Evolutionary conservation across 1,284 basidiomycete genomes (phyloP).

Genomic region (Melampsora abietis-canadensis): DNA sequence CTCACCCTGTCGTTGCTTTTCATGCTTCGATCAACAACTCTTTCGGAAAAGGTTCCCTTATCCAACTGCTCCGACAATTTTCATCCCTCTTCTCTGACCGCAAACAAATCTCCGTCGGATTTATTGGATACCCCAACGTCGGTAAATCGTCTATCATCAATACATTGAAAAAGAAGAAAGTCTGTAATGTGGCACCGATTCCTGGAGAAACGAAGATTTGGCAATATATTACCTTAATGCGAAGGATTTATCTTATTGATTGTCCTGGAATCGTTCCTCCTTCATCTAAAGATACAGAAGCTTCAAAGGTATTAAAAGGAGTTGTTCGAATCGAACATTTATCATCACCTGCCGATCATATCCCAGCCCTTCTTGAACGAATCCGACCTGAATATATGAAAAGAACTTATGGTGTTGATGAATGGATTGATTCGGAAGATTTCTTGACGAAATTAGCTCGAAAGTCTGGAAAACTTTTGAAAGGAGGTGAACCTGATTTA

Average conservation of each 20-base stretch:
- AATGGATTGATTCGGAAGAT: constrained; percentile 62
- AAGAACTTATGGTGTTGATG: constrained; percentile 73
- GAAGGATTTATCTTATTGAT: constrained; percentile 96
- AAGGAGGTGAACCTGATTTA: constrained; percentile 89
- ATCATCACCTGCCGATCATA: constrained; percentile 87
- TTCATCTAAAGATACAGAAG: constrained; percentile 82
- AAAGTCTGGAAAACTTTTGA: constrained; percentile 85
- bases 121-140: constrained; percentile 97
- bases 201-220: constrained; percentile 99
- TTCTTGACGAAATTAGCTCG: constrained; percentile 81
- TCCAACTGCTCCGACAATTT: constrained; percentile 94
- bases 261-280: constrained; percentile 97
- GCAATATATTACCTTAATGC: constrained; percentile 97
- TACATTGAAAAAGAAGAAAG: constrained; percentile 96
- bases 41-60: constrained; percentile 96
- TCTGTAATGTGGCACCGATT: constrained; percentile 92
- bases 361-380: constrained; percentile 78
- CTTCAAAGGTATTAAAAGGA: constrained; percentile 90
- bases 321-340: constrained; percentile 95
- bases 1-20: constrained; percentile 93
- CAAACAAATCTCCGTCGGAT: constrained; percentile 98
- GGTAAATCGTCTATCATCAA: constrained; percentile 98
- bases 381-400: constrained; percentile 90
- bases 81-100: constrained; percentile 95
- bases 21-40: constrained; percentile 99